Percentiles rank a stretch among this genome's conserved stretches.
Evolutionary conservation across 768 basidiomycete species (phyloP).

Genomic region (Mycena latifolia): DNA sequence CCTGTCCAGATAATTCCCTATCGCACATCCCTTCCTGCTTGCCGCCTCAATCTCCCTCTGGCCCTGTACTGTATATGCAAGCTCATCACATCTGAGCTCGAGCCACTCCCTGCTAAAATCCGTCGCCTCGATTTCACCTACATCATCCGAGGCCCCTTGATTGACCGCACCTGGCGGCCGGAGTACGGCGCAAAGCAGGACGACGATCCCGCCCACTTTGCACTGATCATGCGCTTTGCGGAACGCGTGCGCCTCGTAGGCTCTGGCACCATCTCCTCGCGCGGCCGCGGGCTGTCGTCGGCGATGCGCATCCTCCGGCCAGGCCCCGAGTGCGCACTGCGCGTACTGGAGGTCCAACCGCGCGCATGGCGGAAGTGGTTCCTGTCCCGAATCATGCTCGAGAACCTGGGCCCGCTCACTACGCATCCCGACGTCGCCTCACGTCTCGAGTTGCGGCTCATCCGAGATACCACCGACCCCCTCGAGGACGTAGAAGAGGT

Average conservation of each 20-base stretch:
- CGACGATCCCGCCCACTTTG: constrained; percentile 19
- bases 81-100: constrained; percentile 17
- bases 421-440: constrained; percentile 29
- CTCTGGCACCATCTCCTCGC: not conserved
- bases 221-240: constrained; percentile 25
- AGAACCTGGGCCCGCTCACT: constrained; percentile 1
- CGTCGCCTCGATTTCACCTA: constrained; percentile 31
- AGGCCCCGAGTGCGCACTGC: constrained; percentile 21
- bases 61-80: constrained; percentile 21
- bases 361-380: not conserved
- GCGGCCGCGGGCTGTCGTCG: not conserved
- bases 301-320: not conserved
- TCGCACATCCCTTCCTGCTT: constrained; percentile 8
- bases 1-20: constrained; percentile 21
- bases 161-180: not conserved
- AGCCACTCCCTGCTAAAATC: constrained; percentile 16
- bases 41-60: constrained; percentile 26
- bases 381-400: not conserved
- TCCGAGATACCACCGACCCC: constrained; percentile 12
- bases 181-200: constrained; percentile 13
- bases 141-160: constrained; percentile 9
- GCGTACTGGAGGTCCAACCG: constrained; percentile 28
- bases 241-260: constrained; percentile 29
- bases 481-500: constrained; percentile 4
- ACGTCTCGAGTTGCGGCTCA: constrained; percentile 24